Evolutionary conservation across 805 yeast species (phyloP), one percentile per base, ranked within the genome.

Genomic region (Metschnikowia kofuensis): DNA sequence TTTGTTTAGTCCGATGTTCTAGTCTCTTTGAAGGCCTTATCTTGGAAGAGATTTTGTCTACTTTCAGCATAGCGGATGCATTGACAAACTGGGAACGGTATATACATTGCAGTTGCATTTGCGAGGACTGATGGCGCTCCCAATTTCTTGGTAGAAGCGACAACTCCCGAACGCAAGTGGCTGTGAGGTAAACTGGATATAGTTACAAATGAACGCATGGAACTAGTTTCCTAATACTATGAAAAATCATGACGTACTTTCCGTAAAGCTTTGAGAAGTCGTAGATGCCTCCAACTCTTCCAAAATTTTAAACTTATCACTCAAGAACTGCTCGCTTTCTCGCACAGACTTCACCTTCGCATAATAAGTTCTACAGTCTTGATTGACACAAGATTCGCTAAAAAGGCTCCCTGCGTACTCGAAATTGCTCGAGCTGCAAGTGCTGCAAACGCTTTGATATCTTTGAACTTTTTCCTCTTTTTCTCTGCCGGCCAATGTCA

Each of bases 281-380:
- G 36, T 34, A 12, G 6, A 14, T 6, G 38, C 10, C 15, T 30
- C 49, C 32, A 45, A 26, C 15, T 47, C 46, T 2, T 27, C 10
- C 13, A 47, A 29, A 1, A 47, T 42, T 31, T 47, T 42, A 11
- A 43, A 12, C n/a, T 38, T 35, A 39, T 38, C 40, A 28, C 26
- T 32, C 44, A 38, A 43, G 49, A 36, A 37, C 41, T 45, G 48
- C 49, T 54, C 58, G 46, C 36, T 13, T 29, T 56, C 55, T 15
- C 45, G 44, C 13, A 32, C 46, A 2, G 75, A 67, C 56, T 79
- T 78, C 11, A 77, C 67, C 42, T 83, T 72, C 7, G 79, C 70
- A 58, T 75, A 87, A 59, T 75, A 87, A 0, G 83, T 68, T 0
- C 83, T 75, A 60, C 95, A 88, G 57, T 84, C 89, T 34, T 75